These are phyloP conservation scores for Aspergillus cejpii DNA, from an alignment of 2,329 filamentous ascomycete genomes.

Conservation along the genomic window DNA sequence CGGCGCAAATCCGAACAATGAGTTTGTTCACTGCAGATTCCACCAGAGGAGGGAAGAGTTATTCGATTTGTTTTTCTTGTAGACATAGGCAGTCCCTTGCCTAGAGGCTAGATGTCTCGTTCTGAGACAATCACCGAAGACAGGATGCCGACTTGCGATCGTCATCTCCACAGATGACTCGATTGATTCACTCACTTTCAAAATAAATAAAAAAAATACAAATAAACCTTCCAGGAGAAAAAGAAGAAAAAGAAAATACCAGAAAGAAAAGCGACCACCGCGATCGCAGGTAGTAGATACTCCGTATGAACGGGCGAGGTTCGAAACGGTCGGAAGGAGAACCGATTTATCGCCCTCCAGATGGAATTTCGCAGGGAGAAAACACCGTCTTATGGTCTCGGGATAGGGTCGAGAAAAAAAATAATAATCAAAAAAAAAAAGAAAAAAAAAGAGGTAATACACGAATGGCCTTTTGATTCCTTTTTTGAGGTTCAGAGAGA, in stretches of 20 bases:
- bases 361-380: not conserved
- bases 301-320: not conserved
- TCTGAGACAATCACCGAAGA: slow-evolving; percentile 14
- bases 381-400: not conserved
- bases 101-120: slow-evolving; percentile 11
- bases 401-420: too few species aligned
- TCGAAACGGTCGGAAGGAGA: not conserved
- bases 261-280: slow-evolving; percentile 5
- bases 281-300: not conserved
- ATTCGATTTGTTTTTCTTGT: too few species aligned
- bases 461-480: too few species aligned
- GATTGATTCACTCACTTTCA: slow-evolving; percentile 6
- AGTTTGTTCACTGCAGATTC: slow-evolving; percentile 28
- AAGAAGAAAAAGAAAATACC: slow-evolving; percentile 2
- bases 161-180: slow-evolving; percentile 8
- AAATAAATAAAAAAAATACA: not conserved
- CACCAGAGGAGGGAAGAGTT: slow-evolving; percentile 8
- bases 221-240: not conserved
- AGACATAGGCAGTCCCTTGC: slow-evolving; percentile 5
- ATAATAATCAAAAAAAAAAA: slow-evolving; percentile 6
- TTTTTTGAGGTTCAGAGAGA: slow-evolving; percentile 11
- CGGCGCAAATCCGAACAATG: slow-evolving; percentile 25
- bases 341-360: not conserved
- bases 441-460: too few species aligned
- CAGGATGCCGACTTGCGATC: slow-evolving; percentile 6